Evolutionary conservation across 345 rosid genomes (phyloP).

Genomic region (Geranium rotundifolium): DNA sequence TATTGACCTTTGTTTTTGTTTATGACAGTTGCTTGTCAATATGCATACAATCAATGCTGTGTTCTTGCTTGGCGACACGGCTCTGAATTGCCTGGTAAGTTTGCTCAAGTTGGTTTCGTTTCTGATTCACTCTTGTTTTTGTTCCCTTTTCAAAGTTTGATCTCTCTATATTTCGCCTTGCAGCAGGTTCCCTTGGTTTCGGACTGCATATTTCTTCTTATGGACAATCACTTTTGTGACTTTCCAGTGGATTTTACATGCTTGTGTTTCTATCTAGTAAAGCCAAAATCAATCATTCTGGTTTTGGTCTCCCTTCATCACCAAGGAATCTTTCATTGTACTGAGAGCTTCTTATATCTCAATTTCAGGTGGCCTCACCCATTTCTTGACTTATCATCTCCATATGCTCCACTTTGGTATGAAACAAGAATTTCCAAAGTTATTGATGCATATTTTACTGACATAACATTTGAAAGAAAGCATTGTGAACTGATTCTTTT

Average conservation of each 20-base stretch:
- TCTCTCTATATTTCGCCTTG: slow-evolving; percentile 1
- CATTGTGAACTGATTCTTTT: not conserved
- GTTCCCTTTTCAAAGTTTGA: not conserved
- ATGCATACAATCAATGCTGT: slow-evolving; percentile 81
- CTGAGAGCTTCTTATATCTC: not conserved
- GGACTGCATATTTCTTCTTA: slow-evolving; percentile 73
- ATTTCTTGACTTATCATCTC: slow-evolving; percentile 79
- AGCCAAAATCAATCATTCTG: not conserved
- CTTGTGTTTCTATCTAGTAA: slow-evolving; percentile 56
- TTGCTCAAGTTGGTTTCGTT: not conserved
- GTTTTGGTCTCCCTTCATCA: too few relatives aligned
- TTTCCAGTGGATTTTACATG: slow-evolving; percentile 85
- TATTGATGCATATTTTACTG: not conserved
- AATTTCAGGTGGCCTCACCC: slow-evolving; percentile 95
- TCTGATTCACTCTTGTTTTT: not conserved
- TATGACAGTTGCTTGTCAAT: slow-evolving; percentile 52
- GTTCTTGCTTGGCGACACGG: slow-evolving; percentile 69
- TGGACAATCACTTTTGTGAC: slow-evolving; percentile 74
- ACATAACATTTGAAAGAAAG: not conserved
- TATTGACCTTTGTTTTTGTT: not conserved
- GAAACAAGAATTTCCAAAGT: slow-evolving; percentile 2
- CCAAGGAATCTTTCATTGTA: not conserved
- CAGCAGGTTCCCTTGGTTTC: slow-evolving; percentile 84
- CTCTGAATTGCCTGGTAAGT: slow-evolving; percentile 71
- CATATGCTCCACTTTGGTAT: too few relatives aligned